A percentile compares a stretch with the other conserved stretches of the same genome.
phyloP scores from a whole-genome alignment of 257 asterid species.

The Echium plantagineum region DNA sequence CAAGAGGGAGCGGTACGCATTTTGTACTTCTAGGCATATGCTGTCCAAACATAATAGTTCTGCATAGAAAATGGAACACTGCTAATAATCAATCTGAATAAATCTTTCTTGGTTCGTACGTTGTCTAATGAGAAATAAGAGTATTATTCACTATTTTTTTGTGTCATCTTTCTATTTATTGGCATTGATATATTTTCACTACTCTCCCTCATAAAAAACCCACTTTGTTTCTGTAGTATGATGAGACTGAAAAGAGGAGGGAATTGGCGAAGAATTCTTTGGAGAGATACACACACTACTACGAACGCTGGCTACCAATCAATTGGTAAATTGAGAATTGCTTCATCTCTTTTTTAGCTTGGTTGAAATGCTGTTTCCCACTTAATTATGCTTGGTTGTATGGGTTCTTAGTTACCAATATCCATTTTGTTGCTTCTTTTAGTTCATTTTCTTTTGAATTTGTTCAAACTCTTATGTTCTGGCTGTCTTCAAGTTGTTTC shows the following conservation, averaged over 20 bases:
- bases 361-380: not conserved
- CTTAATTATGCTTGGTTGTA: not conserved
- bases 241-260: constrained; percentile 91
- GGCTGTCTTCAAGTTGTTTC: not conserved
- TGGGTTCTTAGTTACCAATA: not conserved
- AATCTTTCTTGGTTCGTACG: not conserved
- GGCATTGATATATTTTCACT: constrained; percentile 1
- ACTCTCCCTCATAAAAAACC: not conserved
- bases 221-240: constrained; percentile 51
- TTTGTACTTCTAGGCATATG: constrained; percentile 1
- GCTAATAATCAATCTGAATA: not conserved
- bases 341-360: constrained; percentile 1
- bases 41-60: not conserved
- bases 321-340: constrained; percentile 49
- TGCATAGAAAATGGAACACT: not conserved
- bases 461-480: not conserved
- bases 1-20: constrained; percentile 90
- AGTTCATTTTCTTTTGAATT: not conserved
- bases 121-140: not conserved
- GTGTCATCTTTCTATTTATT: constrained; percentile 4
- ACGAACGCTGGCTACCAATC: constrained; percentile 99
- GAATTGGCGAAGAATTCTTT: constrained; percentile 99
- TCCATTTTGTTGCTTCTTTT: not conserved
- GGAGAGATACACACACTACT: constrained; percentile 99
- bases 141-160: not conserved